Evolutionary conservation across 2,329 filamentous ascomycete genomes (phyloP), one percentile per base, ranked within the genome.

Genomic region (Fusarium acutatum): DNA sequence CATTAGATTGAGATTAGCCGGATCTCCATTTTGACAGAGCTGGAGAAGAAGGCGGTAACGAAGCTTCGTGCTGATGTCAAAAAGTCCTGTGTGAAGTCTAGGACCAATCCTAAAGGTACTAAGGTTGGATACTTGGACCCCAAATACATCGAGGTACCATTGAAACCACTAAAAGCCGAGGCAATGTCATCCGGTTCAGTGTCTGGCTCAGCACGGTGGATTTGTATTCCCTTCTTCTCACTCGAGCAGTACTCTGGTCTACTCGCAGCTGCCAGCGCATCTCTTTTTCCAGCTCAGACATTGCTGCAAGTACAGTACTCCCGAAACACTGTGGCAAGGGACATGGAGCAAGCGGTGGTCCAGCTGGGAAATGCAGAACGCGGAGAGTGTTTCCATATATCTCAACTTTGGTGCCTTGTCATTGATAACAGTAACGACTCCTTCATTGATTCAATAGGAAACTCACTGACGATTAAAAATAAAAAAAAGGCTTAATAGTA

Each of bases 171-270:
- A 28, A 73, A 76, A 40, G 78, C 77, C 30, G 71, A 77, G 30
- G 37, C 53, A 6, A 60, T 64, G 7, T 37, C 63, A 3, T 52
- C 69, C 11, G 64, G 73, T 5, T 52, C 60, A 54, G 12, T 72
- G 59, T 56, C 57, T 41, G 53, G 67, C 15, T 58, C 72, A 3
- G 79, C 80, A 1, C 81, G 80, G 26, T 87, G 85, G 85, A 71
- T 86, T 6, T 86, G 83, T 35, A 76, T 87, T 20, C 86, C 86
- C 0, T 87, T 86, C 68, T 87, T 88, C 69, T 81, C 81, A 5
- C 79, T 87, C 1, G 81, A 85, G 57, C 80, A 81, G 30, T 87
- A 86, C 63, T 82, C 82, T 1, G 84, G 83, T 6, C 72, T 84
- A 5, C 74, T 79, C 5, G 77, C 78, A 11, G 78, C 79, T 3